phyloP scores from a whole-genome alignment of 768 basidiomycete species.

The Rhodotorula toruloides region DNA sequence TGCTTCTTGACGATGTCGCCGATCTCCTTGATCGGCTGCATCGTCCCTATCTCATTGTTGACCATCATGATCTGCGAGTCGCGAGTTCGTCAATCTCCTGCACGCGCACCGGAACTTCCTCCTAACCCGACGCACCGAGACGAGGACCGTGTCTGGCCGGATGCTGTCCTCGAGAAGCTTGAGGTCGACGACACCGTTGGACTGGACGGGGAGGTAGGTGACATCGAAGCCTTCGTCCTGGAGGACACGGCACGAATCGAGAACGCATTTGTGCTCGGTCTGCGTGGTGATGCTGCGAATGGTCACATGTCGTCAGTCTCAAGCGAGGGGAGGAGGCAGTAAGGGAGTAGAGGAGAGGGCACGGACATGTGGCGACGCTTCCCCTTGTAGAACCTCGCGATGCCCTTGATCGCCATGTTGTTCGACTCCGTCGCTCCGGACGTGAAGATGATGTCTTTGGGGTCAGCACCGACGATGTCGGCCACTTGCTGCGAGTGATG shows the following conservation, averaged over 20 bases:
- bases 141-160: slow-evolving; percentile 77
- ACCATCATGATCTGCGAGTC: slow-evolving; percentile 73
- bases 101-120: background rate
- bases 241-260: slow-evolving; percentile 93
- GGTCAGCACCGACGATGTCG: slow-evolving; percentile 82
- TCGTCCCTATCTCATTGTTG: slow-evolving; percentile 98
- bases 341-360: background rate
- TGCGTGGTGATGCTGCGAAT: slow-evolving; percentile 40
- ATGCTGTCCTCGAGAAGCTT: slow-evolving; percentile 77
- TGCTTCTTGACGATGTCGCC: slow-evolving; percentile 78
- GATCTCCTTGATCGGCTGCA: slow-evolving; percentile 94
- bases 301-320: background rate
- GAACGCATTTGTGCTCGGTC: slow-evolving; percentile 94
- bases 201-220: slow-evolving; percentile 90
- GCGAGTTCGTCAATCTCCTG: background rate
- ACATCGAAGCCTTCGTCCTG: slow-evolving; percentile 95
- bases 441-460: slow-evolving; percentile 95
- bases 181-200: slow-evolving; percentile 75
- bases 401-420: slow-evolving; percentile 95
- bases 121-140: slow-evolving; percentile 53
- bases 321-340: background rate
- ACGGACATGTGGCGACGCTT: slow-evolving; percentile 84
- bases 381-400: slow-evolving; percentile 88
- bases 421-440: slow-evolving; percentile 97
- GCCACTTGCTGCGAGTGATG: slow-evolving; percentile 65